Base-by-base conservation (phyloP, 352 stramenopile species). In the Pythium volutum region DNA sequence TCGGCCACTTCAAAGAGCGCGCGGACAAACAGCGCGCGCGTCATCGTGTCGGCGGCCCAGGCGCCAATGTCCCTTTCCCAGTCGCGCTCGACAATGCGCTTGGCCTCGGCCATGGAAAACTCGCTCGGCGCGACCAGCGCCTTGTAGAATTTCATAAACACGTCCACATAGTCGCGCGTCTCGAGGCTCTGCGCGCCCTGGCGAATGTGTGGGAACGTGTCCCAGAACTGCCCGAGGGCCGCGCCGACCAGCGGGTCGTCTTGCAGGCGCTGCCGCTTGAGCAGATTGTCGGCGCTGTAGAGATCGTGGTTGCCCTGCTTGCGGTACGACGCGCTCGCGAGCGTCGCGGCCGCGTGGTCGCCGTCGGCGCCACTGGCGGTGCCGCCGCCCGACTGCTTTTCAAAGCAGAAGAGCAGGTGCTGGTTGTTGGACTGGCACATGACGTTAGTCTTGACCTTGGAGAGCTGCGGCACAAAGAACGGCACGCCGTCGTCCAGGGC, bases 61-160 rank as follows among this genome's bases (percentile, higher is more conserved):
- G 65, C 67, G 8, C 79, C 78, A 1, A 79, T 71, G 54, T 93
- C 81, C 1, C 73, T 69, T 10, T 74, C 67, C 83, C 83, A 93
- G 66, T 93, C 83, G 36, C 85, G 85, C 59, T 88, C 83, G 29
- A 91, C 83, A 48, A 93, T 89, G n/a, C 67, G 71, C 23, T 74
- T 60, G 3, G 83, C 83, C 62, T 93, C 83, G 0, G 65, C 74
- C 43, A 93, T 78, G 1, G 83, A 87, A 53, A 93, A 91, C 67
- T 79, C 83, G 22, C 74, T 82, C 0, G 83, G 83, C 5, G 77
- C 34, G 22, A 91, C 83, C 25, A 93, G 62, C 6, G 83, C 83
- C 67, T 93, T 93, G 74, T 82, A 93, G 27, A 90, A 81, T 58
- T 93, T 93, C 54, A 89, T 76, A 60, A 93, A 91, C 25, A 93